These are phyloP conservation scores for Aspergillus sclerotiicarbonarius DNA, from an alignment of 495 filamentous ascomycete species.

Conservation along the genomic window DNA sequence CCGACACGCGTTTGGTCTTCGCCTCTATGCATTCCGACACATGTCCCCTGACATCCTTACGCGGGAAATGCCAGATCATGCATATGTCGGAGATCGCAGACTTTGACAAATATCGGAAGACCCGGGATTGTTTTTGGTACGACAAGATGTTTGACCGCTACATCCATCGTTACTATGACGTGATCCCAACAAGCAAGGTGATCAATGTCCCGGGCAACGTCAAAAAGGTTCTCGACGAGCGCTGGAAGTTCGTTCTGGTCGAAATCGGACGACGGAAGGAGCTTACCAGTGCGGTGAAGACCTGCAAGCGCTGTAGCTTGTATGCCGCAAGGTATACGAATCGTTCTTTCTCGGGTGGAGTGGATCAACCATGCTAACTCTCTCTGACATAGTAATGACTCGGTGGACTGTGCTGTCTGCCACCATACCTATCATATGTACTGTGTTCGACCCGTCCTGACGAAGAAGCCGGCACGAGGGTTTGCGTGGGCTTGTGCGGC, in stretches of 20 bases:
- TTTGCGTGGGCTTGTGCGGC: conserved; percentile 98
- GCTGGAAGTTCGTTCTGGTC: conserved; percentile 92
- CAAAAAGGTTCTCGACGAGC: conserved; percentile 89
- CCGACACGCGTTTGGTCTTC: conserved; percentile 85
- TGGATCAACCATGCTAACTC: not conserved
- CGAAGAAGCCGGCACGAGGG: conserved; percentile 95
- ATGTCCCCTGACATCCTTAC: conserved; percentile 85
- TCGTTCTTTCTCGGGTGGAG: not conserved
- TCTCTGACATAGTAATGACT: conserved; percentile 65
- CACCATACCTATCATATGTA: conserved; percentile 97
- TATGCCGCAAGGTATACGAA: conserved; percentile 81
- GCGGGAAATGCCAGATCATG: conserved; percentile 85
- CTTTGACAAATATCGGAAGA: conserved; percentile 78
- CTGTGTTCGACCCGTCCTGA: conserved; percentile 87
- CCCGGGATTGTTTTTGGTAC: conserved; percentile 88
- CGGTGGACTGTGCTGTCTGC: conserved; percentile 96
- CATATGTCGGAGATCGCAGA: conserved; percentile 84
- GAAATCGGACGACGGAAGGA: conserved; percentile 91
- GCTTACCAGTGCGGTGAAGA: conserved; percentile 92
- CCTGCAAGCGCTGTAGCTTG: conserved; percentile 83
- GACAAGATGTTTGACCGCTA: conserved; percentile 98
- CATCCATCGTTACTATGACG: conserved; percentile 95
- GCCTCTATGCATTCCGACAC: conserved; percentile 98
- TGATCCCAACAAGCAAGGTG: conserved; percentile 86
- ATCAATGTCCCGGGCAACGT: conserved; percentile 95